phyloP scores from a whole-genome alignment of 495 filamentous ascomycete species.

The Cercophora newfieldiana region DNA sequence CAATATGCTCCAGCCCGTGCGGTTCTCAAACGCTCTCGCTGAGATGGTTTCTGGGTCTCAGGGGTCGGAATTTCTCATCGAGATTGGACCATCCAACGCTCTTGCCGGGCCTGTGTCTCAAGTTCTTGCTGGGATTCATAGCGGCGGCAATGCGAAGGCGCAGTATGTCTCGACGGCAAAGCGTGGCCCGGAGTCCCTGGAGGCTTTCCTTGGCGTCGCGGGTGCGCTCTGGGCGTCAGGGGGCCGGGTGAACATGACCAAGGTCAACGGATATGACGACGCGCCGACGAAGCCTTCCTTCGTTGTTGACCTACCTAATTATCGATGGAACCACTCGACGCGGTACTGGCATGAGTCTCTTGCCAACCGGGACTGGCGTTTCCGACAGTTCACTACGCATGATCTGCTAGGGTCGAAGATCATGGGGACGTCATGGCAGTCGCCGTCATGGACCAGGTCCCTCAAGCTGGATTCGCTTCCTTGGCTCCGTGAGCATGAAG shows the following conservation, averaged over 20 bases:
- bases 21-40: conserved; percentile 39
- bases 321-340: conserved; percentile 29
- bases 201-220: conserved; percentile 30
- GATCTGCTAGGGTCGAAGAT: conserved; percentile 23
- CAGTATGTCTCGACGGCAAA: conserved; percentile 32
- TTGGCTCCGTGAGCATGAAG: conserved; percentile 43
- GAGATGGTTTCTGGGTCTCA: conserved; percentile 14
- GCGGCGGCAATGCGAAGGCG: conserved; percentile 1
- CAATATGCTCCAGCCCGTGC: conserved; percentile 38
- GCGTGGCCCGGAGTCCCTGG: conserved; percentile 27
- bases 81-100: conserved; percentile 54
- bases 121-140: conserved; percentile 25
- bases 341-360: conserved; percentile 24
- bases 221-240: conserved; percentile 36
- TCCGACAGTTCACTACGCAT: conserved; percentile 13
- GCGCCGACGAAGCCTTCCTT: neutral
- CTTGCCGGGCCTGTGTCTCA: conserved; percentile 49
- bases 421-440: conserved; percentile 13
- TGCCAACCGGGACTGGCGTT: conserved; percentile 23
- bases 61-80: conserved; percentile 39
- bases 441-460: conserved; percentile 45
- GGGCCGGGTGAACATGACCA: neutral
- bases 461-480: conserved; percentile 37
- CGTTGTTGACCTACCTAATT: conserved; percentile 40
- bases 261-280: conserved; percentile 9